Base-by-base conservation (phyloP, 1,139 yeast genomes). In the Zygosaccharomyces sapae region DNA sequence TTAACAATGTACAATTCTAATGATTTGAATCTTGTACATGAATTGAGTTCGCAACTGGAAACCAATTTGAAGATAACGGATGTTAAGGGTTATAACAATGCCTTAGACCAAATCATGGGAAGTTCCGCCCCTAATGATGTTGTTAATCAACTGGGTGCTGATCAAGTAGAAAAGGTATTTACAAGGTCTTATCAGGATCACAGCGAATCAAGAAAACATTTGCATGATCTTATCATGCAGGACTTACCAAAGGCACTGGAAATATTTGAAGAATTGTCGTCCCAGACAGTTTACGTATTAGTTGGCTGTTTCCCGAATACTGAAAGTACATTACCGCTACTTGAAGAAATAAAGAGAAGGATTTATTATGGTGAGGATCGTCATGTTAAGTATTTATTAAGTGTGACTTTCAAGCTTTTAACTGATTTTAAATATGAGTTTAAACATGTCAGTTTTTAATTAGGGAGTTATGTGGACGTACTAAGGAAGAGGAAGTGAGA, bases 141-240 rank as follows among this genome's bases (percentile, higher is more conserved):
- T 5, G 6, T 36, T 18, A 24, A 31, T 10, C 19, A 33, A n/a
- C 27, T 38, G 16, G 29, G 47, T 3, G 34, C 49, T 16, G 49
- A 48, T 5, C 43, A 54, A 30, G 43, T 55, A 5, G 66, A 59
- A 43, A 50, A 51, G 27, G 48, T 61, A 2, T n/a, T 63, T 4
- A 49, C 46, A 2, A 52, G 65, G 42, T 53, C 65, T 1, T 59
- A 55, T 36, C 62, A 61, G 31, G 65, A 61, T 33, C 64, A 62
- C 47, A 46, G 47, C 10, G 58, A 52, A 22, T 55, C 64, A 3
- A 51, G 59, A 13, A 38, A 45, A 4, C 43, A 55, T 45, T 38
- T 62, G 33, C 39, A 46, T 7, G 35, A 42, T 8, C 34, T 48
- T n/a, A 50, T 61, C 5, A 46, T 45, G 4, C 27, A 44, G 8